Conservation (phyloP, 2,329 filamentous ascomycete genomes). For the Neocatenulostroma microsporum region DNA sequence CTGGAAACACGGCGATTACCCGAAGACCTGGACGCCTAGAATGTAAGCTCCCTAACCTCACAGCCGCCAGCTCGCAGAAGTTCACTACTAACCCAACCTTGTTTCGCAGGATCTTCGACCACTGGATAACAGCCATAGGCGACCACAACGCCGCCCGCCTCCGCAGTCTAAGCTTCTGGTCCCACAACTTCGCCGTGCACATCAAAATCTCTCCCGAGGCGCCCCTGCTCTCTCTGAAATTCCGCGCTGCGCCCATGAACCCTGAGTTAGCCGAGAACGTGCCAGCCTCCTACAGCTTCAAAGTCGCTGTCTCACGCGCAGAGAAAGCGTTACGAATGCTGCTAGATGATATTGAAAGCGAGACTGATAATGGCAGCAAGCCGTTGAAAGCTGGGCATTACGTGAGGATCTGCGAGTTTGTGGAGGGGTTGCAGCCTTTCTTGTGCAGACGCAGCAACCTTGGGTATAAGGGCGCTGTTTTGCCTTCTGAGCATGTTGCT, state of each 20-base stretch:
- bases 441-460: constrained; percentile 8
- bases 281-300: constrained; percentile 3
- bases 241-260: not conserved
- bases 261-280: constrained; percentile 2
- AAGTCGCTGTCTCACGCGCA: constrained; percentile 2
- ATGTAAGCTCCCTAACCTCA: too few relatives aligned
- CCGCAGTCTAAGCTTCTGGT: constrained; percentile 11
- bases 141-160: constrained; percentile 16
- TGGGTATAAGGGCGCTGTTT: constrained; percentile 3
- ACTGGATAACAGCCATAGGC: constrained; percentile 17
- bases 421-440: constrained; percentile 8
- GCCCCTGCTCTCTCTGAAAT: constrained; percentile 6
- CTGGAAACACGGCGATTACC: constrained; percentile 11
- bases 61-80: too few relatives aligned
- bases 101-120: constrained; percentile 16
- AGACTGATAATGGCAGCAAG: not conserved
- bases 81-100: too few relatives aligned
- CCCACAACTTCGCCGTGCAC: constrained; percentile 12
- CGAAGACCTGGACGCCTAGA: constrained; percentile 11
- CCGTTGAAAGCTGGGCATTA: constrained; percentile 2
- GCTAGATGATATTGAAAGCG: constrained; percentile 5
- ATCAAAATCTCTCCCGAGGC: constrained; percentile 9
- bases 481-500: constrained; percentile 1
- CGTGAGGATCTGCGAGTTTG: constrained; percentile 1
- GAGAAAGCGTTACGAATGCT: constrained; percentile 3